Evolutionary conservation across 2,329 filamentous ascomycete genomes (phyloP).

Genomic region (Colletotrichum sp.): DNA sequence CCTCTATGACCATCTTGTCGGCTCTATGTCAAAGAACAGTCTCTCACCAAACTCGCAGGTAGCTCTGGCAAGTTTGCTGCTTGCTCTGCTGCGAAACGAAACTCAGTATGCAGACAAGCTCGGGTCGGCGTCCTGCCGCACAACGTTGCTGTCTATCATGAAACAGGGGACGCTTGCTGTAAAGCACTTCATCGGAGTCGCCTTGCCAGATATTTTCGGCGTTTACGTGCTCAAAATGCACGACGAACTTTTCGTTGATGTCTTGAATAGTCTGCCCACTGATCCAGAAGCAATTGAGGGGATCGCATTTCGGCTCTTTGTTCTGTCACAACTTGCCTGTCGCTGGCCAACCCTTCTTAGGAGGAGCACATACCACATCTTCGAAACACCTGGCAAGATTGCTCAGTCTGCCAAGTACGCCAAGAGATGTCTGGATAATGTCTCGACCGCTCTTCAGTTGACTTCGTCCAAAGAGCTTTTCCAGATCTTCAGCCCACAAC

Average conservation of each 20-base stretch:
- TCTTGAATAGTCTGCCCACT: constrained; percentile 79
- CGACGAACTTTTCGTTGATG: constrained; percentile 82
- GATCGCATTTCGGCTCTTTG: constrained; percentile 81
- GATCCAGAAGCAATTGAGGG: constrained; percentile 78
- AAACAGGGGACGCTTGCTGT: constrained; percentile 69
- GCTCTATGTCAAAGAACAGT: constrained; percentile 69
- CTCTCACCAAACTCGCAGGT: constrained; percentile 74
- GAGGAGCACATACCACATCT: constrained; percentile 90
- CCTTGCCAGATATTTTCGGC: constrained; percentile 77
- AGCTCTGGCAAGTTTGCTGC: constrained; percentile 70
- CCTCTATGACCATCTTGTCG: constrained; percentile 80
- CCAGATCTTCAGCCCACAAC: constrained; percentile 82
- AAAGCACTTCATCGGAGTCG: constrained; percentile 76
- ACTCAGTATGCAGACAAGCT: constrained; percentile 69
- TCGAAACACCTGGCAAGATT: constrained; percentile 84
- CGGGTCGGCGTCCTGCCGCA: constrained; percentile 64
- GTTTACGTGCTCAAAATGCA: constrained; percentile 84
- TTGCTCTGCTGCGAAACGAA: constrained; percentile 70
- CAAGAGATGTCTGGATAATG: constrained; percentile 68
- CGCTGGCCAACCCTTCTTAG: constrained; percentile 86
- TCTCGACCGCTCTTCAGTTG: constrained; percentile 71
- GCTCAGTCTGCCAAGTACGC: constrained; percentile 71
- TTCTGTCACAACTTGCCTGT: constrained; percentile 78
- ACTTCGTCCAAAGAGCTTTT: constrained; percentile 75
- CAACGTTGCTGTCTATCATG: constrained; percentile 77